Evolutionary conservation across 495 filamentous ascomycete genomes (phyloP), one percentile per base, ranked within the genome.

Genomic region (Xylaria scruposa): DNA sequence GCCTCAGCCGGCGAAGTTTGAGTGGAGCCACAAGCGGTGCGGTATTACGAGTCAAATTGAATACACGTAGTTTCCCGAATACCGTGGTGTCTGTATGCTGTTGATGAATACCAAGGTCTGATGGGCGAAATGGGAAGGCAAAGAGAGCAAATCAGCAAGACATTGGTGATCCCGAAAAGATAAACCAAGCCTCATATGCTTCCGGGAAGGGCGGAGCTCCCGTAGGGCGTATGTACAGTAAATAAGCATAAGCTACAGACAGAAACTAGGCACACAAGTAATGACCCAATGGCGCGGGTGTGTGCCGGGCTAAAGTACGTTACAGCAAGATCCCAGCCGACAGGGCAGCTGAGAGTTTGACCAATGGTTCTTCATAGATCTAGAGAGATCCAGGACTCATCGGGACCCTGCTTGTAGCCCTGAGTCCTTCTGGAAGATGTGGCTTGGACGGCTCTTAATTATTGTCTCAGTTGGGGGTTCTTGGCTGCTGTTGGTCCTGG

Each of bases 271-370:
- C 36, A 72, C 56, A 31, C 53, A 33, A 53, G 62, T 62, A 68
- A 68, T 51, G 75, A 72, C 72, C 74, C 72, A 76, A 72, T 74
- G 10, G 70, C 21, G 69, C 71, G 73, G 72, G 66, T 67, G 49
- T 19, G 33, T 60, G 53, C 54, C 24, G 33, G 40, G 54, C 67
- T 61, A 36, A n/a, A 51, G 63, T 46, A 67, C 31, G 64, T 19
- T 42, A 36, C 36, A 33, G 47, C 17, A 56, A 42, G 65, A 24
- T 56, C 49, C 47, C 36, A 26, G 65, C 42, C 46, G 65, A 56
- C n/a, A 40, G 17, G 36, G 65, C 21, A 21, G 33, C 19, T 31
- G 31, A 42, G 49, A 56, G 33, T 12, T 33, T 26, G 49, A 19
- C 65, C 65, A 67, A 67, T 67, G 15, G 65, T 31, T 17, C 49